phyloP scores from a whole-genome alignment of 2,329 filamentous ascomycete genomes.

The Botrytis deweyae region DNA sequence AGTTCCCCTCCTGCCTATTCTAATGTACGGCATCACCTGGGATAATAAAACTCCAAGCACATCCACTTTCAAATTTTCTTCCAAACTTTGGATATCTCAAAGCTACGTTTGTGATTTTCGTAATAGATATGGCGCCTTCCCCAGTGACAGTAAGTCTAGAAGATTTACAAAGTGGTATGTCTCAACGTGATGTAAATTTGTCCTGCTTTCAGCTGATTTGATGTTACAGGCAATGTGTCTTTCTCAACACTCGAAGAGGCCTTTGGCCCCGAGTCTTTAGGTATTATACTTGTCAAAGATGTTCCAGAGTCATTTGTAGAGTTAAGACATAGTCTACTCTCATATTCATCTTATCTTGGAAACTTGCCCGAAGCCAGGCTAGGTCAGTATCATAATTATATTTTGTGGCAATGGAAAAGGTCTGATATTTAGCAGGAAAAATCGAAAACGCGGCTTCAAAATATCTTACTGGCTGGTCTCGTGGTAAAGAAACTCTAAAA shows the following conservation, averaged over 20 bases:
- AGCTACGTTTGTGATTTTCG: not conserved
- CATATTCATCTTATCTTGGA: constrained; percentile 85
- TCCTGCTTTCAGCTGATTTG: constrained; percentile 23
- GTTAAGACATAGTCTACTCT: constrained; percentile 74
- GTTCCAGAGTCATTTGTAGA: constrained; percentile 69
- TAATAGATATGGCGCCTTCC: constrained; percentile 30
- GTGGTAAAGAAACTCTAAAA: constrained; percentile 77
- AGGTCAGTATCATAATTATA: constrained; percentile 49
- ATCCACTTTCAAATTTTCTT: not conserved
- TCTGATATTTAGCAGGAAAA: constrained; percentile 44
- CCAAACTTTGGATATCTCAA: not conserved
- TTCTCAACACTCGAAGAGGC: constrained; percentile 71
- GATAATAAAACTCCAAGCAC: not conserved
- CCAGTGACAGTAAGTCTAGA: constrained; percentile 56
- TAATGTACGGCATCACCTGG: not conserved
- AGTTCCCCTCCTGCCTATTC: not conserved
- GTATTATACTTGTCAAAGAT: constrained; percentile 90
- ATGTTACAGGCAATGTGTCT: constrained; percentile 58
- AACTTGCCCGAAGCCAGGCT: constrained; percentile 72
- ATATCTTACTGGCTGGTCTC: constrained; percentile 73
- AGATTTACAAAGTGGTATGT: constrained; percentile 57
- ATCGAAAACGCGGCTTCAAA: constrained; percentile 61
- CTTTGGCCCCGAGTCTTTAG: constrained; percentile 86
- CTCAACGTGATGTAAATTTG: not conserved
- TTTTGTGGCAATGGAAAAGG: constrained; percentile 1